Evolutionary conservation across 805 yeast species (phyloP).

Genomic region (Suhomyces prunicola): DNA sequence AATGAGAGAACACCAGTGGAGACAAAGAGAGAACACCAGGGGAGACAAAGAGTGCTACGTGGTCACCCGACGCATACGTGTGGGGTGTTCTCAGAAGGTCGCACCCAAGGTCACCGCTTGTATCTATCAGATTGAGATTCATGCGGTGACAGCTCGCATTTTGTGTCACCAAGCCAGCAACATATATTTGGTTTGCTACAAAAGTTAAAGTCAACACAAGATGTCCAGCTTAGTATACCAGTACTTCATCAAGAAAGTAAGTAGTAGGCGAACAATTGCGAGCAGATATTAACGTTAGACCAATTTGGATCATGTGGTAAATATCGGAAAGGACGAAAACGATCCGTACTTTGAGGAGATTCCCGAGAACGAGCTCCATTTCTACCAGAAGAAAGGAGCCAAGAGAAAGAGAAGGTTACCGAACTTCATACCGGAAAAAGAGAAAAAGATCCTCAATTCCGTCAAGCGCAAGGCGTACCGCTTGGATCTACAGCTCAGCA

Average conservation of each 20-base stretch:
- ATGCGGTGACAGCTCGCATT: background rate
- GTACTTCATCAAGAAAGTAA: slow-evolving; percentile 36
- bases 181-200: background rate
- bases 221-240: slow-evolving; percentile 35
- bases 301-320: slow-evolving; percentile 24
- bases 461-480: slow-evolving; percentile 38
- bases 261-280: slow-evolving; percentile 11
- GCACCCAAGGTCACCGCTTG: too few species aligned
- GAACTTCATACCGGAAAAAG: slow-evolving; percentile 30
- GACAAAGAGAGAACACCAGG: too few species aligned
- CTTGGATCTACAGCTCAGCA: slow-evolving; percentile 36
- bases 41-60: too few species aligned
- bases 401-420: slow-evolving; percentile 36
- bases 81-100: too few species aligned
- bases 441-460: slow-evolving; percentile 31
- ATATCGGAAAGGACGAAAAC: slow-evolving; percentile 24
- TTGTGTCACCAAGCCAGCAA: background rate
- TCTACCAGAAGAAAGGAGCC: slow-evolving; percentile 41
- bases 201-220: background rate
- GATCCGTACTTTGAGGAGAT: slow-evolving; percentile 43
- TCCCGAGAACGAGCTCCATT: slow-evolving; percentile 39
- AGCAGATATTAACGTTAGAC: slow-evolving; percentile 18
- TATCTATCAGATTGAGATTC: background rate
- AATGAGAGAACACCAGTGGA: too few species aligned
- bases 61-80: too few species aligned